Percentiles rank a stretch among this genome's conserved stretches.
These are phyloP conservation scores for Cubamyces lactineus DNA, from an alignment of 768 basidiomycete species.

Conservation along the genomic window DNA sequence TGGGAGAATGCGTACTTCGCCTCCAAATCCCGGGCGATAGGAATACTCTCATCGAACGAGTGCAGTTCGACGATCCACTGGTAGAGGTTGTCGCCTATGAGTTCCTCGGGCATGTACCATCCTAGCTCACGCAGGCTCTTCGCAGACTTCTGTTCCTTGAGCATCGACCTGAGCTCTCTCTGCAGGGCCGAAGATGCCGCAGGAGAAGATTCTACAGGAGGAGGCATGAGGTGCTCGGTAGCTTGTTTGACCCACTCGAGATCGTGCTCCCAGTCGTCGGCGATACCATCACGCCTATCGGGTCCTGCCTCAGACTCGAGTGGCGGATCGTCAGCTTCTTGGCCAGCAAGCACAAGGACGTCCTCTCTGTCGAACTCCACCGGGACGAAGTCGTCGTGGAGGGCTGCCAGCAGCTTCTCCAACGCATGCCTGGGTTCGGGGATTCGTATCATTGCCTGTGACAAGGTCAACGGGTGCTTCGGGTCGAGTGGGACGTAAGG, in stretches of 20 bases:
- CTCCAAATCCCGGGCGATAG: conserved; percentile 64
- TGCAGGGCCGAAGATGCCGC: conserved; percentile 61
- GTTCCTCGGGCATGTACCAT: conserved; percentile 72
- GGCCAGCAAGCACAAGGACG: conserved; percentile 43
- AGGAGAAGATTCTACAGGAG: conserved; percentile 58
- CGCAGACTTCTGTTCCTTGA: conserved; percentile 58
- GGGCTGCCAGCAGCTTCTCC: conserved; percentile 47
- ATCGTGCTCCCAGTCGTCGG: conserved; percentile 60
- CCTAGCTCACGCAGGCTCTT: conserved; percentile 58
- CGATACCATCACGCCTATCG: not conserved
- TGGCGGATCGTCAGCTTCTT: too few relatives aligned
- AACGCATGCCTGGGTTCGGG: conserved; percentile 63
- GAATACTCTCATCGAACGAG: conserved; percentile 63
- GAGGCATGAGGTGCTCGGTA: conserved; percentile 55
- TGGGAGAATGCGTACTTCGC: conserved; percentile 40
- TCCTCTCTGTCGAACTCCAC: conserved; percentile 58
- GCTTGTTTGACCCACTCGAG: conserved; percentile 48
- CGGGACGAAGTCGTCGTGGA: conserved; percentile 44
- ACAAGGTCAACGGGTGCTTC: conserved; percentile 45
- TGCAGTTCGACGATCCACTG: conserved; percentile 78
- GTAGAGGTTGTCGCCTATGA: conserved; percentile 68
- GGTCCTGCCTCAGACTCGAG: not conserved
- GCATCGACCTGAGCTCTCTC: conserved; percentile 61
- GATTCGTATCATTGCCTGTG: conserved; percentile 43
- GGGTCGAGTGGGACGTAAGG: conserved; percentile 57